A percentile compares a stretch with the other conserved stretches of the same genome.
phyloP scores from a whole-genome alignment of 225 moss, liverwort and hornwort genomes.

The Polytrichum formosum region DNA sequence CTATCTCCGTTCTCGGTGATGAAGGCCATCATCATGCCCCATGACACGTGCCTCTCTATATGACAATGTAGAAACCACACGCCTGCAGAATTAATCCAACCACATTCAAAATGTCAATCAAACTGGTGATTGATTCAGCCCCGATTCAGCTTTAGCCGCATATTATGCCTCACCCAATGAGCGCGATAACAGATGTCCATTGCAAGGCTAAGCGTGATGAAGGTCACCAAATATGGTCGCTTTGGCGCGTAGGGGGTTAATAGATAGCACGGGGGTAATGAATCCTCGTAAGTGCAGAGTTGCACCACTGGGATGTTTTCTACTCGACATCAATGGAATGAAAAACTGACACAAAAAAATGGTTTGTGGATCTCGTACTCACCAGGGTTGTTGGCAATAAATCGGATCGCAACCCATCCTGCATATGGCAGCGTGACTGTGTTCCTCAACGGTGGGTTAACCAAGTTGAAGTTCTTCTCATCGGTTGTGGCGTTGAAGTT shows the following conservation, averaged over 20 bases:
- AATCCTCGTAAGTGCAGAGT: not conserved
- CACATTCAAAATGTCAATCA: not conserved
- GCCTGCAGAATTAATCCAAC: not conserved
- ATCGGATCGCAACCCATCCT: conserved; percentile 33
- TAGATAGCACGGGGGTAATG: not conserved
- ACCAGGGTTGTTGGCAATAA: conserved; percentile 26
- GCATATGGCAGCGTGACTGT: conserved; percentile 17
- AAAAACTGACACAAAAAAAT: not conserved
- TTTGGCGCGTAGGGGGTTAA: no score
- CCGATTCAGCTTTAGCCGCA: no score
- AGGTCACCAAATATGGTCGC: no score
- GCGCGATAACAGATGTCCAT: no score
- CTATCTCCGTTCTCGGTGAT: no score
- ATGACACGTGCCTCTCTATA: no score
- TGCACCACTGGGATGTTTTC: no score
- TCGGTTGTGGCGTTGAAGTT: not conserved
- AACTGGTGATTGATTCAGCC: not conserved
- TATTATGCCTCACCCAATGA: no score
- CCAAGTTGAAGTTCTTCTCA: conserved; percentile 3
- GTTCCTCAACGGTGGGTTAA: conserved; percentile 10
- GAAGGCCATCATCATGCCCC: no score
- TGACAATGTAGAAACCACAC: no score
- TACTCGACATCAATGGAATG: not conserved
- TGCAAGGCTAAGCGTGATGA: no score
- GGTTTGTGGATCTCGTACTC: not conserved